Evolutionary conservation across 1,284 basidiomycete genomes (phyloP).

Genomic region (Ceratobasidium sp.): DNA sequence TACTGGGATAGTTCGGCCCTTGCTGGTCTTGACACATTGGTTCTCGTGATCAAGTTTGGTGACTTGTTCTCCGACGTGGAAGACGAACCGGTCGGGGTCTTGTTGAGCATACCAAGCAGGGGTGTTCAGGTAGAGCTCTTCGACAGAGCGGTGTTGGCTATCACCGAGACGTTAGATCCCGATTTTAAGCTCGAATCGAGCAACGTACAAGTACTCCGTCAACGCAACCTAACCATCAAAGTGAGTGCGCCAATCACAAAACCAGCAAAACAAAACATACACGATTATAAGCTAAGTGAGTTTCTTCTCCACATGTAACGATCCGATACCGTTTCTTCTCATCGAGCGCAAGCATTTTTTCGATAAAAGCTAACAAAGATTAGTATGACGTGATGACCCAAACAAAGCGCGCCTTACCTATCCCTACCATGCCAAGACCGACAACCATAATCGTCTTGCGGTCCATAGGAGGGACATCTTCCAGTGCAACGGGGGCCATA

Average conservation of each 20-base stretch:
- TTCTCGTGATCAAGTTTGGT: slow-evolving; percentile 63
- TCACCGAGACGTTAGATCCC: slow-evolving; percentile 52
- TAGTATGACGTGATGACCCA: slow-evolving; percentile 52
- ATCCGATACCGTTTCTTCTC: slow-evolving; percentile 66
- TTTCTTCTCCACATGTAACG: slow-evolving; percentile 74
- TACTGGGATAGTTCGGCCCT: slow-evolving; percentile 59
- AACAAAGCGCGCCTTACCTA: slow-evolving; percentile 61
- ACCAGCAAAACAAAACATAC: slow-evolving; percentile 15
- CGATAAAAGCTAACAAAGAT: slow-evolving; percentile 69
- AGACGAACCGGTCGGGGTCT: slow-evolving; percentile 67
- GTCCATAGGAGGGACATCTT: slow-evolving; percentile 16
- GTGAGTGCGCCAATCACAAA: too few relatives aligned
- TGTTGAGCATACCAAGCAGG: slow-evolving; percentile 74
- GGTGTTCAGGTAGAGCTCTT: slow-evolving; percentile 76
- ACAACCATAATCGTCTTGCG: slow-evolving; percentile 64
- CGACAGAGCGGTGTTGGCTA: slow-evolving; percentile 73
- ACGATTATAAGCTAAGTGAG: slow-evolving; percentile 57
- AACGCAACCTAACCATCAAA: slow-evolving; percentile 23
- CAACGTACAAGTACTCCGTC: slow-evolving; percentile 49
- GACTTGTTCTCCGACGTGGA: slow-evolving; percentile 70
- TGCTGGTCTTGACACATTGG: slow-evolving; percentile 66
- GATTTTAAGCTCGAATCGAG: too few relatives aligned
- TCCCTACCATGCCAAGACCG: slow-evolving; percentile 79
- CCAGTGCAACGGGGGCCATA: slow-evolving; percentile 38
- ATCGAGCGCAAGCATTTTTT: slow-evolving; percentile 74